A percentile compares a stretch with the other conserved stretches of the same genome.
Evolutionary conservation across 2,329 filamentous ascomycete genomes (phyloP).

Genomic region (Bipolaris victoriae): DNA sequence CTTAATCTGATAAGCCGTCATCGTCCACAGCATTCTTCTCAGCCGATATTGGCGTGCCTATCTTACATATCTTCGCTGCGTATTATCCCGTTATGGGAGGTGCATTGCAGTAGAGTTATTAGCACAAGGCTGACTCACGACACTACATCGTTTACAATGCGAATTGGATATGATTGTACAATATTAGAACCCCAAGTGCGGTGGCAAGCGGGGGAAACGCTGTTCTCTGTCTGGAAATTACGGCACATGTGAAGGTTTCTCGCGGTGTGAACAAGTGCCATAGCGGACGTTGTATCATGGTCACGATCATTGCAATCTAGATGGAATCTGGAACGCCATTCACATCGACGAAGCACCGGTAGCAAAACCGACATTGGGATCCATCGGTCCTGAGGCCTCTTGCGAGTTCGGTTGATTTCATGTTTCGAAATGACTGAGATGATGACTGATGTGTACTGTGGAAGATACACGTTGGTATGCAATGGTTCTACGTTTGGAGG

Average conservation of each 20-base stretch:
- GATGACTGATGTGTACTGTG: not conserved
- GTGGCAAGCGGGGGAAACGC: not conserved
- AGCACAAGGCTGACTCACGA: not conserved
- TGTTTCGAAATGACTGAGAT: not conserved
- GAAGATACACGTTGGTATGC: not conserved
- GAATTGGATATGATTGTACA: too few species aligned
- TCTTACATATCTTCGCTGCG: not conserved
- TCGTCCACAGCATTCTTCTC: not conserved
- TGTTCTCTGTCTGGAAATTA: not conserved
- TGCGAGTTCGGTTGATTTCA: not conserved
- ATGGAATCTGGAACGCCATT: not conserved
- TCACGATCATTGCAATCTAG: not conserved
- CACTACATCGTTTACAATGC: not conserved
- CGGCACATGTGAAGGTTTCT: constrained; percentile 14
- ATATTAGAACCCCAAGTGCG: not conserved
- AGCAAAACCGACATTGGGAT: not conserved
- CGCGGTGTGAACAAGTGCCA: constrained; percentile 16
- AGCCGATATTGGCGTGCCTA: not conserved
- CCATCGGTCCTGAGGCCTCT: not conserved
- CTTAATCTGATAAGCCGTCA: not conserved
- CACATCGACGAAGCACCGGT: not conserved
- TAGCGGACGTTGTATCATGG: constrained; percentile 16
- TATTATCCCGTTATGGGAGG: not conserved
- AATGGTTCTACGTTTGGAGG: not conserved
- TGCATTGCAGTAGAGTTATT: not conserved